phyloP scores from a whole-genome alignment of 176 grass and related monocot species.

The Oryza brachyantha region DNA sequence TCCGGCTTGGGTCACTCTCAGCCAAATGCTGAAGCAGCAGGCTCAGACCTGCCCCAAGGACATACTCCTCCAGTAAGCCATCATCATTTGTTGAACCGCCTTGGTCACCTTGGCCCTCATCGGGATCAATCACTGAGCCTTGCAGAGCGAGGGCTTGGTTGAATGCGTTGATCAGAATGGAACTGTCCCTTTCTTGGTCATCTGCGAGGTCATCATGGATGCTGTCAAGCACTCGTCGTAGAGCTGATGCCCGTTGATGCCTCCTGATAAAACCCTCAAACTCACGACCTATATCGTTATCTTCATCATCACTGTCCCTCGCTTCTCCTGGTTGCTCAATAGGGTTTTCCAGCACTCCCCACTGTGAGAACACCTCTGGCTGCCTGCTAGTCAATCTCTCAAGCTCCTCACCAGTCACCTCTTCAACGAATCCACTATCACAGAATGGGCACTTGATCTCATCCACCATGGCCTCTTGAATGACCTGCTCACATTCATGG shows the following conservation, averaged over 20 bases:
- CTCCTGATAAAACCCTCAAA: slow-evolving; percentile 86
- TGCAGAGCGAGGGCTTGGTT: slow-evolving; percentile 80
- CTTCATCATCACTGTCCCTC: slow-evolving; percentile 61
- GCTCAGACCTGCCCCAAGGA: slow-evolving; percentile 71
- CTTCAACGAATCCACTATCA: slow-evolving; percentile 71
- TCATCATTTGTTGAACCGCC: slow-evolving; percentile 30
- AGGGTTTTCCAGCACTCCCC: slow-evolving; percentile 41
- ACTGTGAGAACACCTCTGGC: slow-evolving; percentile 48
- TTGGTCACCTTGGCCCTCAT: slow-evolving; percentile 35
- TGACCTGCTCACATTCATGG: slow-evolving; percentile 58
- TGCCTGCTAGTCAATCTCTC: slow-evolving; percentile 39
- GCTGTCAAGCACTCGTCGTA: slow-evolving; percentile 64
- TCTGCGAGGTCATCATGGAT: slow-evolving; percentile 71
- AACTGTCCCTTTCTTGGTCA: slow-evolving; percentile 55
- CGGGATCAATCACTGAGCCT: slow-evolving; percentile 54
- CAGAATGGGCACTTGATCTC: slow-evolving; percentile 77
- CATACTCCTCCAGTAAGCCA: slow-evolving; percentile 71
- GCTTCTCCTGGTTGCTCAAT: slow-evolving; percentile 28
- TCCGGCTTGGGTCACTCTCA: slow-evolving; percentile 66
- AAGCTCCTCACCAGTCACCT: slow-evolving; percentile 49
- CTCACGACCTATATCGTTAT: slow-evolving; percentile 67
- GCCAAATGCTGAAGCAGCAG: slow-evolving; percentile 87
- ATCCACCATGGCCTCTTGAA: slow-evolving; percentile 50
- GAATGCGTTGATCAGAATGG: slow-evolving; percentile 70
- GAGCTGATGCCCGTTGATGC: slow-evolving; percentile 54